A percentile compares a stretch with the other conserved stretches of the same genome.
Conservation (phyloP, 805 yeast genomes). For the Vanderwaltozyma verrucispora region DNA sequence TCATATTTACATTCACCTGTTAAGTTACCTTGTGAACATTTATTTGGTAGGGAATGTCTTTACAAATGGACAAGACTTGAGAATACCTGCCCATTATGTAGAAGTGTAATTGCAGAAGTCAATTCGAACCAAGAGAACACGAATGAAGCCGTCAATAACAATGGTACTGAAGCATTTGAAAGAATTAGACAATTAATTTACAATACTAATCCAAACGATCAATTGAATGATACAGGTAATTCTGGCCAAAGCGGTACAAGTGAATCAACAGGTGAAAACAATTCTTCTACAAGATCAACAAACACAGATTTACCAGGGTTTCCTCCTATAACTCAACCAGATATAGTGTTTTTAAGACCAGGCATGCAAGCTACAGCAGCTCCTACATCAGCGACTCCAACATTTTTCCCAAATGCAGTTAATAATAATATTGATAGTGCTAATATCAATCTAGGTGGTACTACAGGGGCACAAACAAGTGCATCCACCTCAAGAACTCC, state of each 20-base stretch:
- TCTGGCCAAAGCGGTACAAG: constrained; percentile 1
- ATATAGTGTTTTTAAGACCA: constrained; percentile 12
- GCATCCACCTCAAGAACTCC: not conserved
- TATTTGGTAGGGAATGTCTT: constrained; percentile 80
- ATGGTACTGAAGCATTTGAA: constrained; percentile 15
- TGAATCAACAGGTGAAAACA: not conserved
- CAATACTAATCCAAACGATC: constrained; percentile 7
- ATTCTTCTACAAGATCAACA: not conserved
- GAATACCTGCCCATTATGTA: constrained; percentile 79
- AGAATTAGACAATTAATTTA: constrained; percentile 21
- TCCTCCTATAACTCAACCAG: constrained; percentile 11
- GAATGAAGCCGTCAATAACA: constrained; percentile 4
- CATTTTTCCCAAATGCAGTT: not conserved
- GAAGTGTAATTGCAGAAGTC: constrained; percentile 39
- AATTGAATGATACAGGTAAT: constrained; percentile 1
- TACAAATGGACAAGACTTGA: constrained; percentile 71
- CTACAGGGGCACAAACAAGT: not conserved
- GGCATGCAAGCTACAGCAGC: not conserved
- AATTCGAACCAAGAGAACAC: constrained; percentile 4
- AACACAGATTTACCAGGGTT: constrained; percentile 1
- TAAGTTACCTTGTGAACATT: constrained; percentile 74
- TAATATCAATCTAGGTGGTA: too few relatives aligned
- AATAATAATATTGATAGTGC: not conserved
- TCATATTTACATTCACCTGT: constrained; percentile 51
- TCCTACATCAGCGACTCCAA: not conserved